These are phyloP conservation scores for Ceratocystiopsis brevicomis DNA, from an alignment of 2,329 filamentous ascomycete species.

Conservation along the genomic window DNA sequence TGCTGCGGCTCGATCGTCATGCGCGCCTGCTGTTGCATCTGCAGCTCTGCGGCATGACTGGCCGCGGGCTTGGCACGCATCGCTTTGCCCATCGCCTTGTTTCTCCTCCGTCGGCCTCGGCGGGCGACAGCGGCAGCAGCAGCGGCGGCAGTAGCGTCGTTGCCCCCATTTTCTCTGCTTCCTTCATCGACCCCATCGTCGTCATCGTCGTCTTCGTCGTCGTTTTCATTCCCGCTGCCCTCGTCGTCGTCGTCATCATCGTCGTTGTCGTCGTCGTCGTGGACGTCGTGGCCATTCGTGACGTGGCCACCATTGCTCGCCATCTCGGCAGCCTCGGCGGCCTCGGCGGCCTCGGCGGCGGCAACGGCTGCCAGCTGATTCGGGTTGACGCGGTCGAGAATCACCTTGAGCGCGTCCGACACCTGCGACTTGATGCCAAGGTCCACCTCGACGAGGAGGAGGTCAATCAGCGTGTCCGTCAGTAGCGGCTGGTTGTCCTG, in stretches of 20 bases:
- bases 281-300: too few relatives aligned
- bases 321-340: constrained; percentile 22
- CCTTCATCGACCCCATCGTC: too few relatives aligned
- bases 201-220: too few relatives aligned
- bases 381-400: constrained; percentile 52
- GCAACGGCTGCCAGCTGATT: constrained; percentile 21
- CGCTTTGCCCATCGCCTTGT: too few relatives aligned
- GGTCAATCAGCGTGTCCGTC: constrained; percentile 81
- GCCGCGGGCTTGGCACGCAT: not conserved
- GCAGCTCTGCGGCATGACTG: constrained; percentile 28
- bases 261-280: too few relatives aligned
- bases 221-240: too few relatives aligned
- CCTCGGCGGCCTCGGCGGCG: constrained; percentile 27
- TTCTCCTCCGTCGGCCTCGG: too few relatives aligned
- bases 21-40: constrained; percentile 46
- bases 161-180: constrained; percentile 8
- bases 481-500: constrained; percentile 70
- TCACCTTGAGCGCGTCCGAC: constrained; percentile 82
- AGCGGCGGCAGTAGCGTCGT: too few relatives aligned
- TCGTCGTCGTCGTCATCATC: too few relatives aligned
- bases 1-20: constrained; percentile 49
- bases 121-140: too few relatives aligned
- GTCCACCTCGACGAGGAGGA: constrained; percentile 79
- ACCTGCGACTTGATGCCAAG: constrained; percentile 90
- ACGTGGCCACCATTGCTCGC: constrained; percentile 15